A percentile compares a stretch with the other conserved stretches of the same genome.
phyloP scores from a whole-genome alignment of 2,329 filamentous ascomycete genomes.

The Lecanicillium sp. region DNA sequence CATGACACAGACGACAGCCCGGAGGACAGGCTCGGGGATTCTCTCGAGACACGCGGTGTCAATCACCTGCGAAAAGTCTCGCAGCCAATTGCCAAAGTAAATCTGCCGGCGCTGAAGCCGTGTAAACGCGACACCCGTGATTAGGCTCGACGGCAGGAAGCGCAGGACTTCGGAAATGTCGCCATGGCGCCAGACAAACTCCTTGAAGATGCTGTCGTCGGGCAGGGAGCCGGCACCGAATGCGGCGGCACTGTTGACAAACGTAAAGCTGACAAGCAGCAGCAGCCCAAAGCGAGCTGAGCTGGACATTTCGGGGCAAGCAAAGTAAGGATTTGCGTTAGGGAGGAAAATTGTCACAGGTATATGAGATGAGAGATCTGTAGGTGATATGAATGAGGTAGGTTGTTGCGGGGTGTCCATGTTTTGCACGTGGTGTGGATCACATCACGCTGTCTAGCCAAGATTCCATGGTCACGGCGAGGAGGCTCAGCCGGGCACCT shows the following conservation, averaged over 20 bases:
- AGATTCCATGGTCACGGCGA: too few species aligned
- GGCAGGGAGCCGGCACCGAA: constrained; percentile 32
- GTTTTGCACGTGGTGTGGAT: too few species aligned
- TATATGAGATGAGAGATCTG: too few species aligned
- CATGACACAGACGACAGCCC: constrained; percentile 21
- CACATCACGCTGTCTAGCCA: too few species aligned
- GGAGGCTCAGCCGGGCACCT: too few species aligned
- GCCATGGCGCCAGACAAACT: constrained; percentile 32
- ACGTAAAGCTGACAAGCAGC: constrained; percentile 17
- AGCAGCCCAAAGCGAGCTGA: constrained; percentile 4
- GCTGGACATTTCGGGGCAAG: constrained; percentile 1
- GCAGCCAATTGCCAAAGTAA: constrained; percentile 36
- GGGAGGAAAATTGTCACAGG: too few species aligned
- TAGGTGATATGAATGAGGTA: too few species aligned
- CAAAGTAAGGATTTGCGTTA: too few species aligned
- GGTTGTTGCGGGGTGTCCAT: too few species aligned
- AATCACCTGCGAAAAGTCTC: constrained; percentile 72
- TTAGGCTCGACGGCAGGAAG: constrained; percentile 27
- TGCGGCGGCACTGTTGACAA: constrained; percentile 22
- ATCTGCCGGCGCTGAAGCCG: constrained; percentile 28
- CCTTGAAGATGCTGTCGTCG: constrained; percentile 28
- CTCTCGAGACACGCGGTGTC: constrained; percentile 45
- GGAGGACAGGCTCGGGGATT: constrained; percentile 18
- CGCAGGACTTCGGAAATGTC: constrained; percentile 30
- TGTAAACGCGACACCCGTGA: constrained; percentile 30